These are phyloP conservation scores for Phytophthora aleatoria DNA, from an alignment of 352 stramenopile genomes.

Conservation along the genomic window DNA sequence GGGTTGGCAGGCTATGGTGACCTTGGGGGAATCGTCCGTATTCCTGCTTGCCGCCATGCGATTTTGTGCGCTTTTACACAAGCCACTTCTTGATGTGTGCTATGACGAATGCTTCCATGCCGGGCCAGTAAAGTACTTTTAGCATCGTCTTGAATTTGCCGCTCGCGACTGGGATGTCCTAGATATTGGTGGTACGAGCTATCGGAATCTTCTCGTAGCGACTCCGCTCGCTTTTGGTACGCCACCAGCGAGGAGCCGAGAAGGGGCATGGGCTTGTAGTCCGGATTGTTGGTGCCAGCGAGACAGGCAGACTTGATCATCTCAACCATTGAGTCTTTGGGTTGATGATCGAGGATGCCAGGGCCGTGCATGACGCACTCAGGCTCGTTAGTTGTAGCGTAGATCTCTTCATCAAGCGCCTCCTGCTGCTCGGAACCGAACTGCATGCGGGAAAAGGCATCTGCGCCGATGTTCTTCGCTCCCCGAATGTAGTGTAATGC, in stretches of 20 bases:
- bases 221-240: background rate
- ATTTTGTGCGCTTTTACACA: background rate
- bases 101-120: background rate
- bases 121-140: background rate
- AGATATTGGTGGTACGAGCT: background rate
- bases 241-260: constrained; percentile 1
- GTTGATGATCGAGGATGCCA: constrained; percentile 9
- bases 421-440: no score
- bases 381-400: background rate
- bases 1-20: background rate
- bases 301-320: constrained; percentile 7
- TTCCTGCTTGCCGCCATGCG: background rate
- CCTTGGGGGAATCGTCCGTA: background rate
- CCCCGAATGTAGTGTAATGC: background rate
- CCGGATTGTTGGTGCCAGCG: constrained; percentile 11
- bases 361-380: constrained; percentile 9
- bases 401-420: background rate
- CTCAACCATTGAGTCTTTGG: constrained; percentile 1
- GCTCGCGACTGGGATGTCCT: background rate
- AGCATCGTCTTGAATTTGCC: background rate
- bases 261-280: constrained; percentile 14
- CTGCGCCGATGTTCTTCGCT: background rate
- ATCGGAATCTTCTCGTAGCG: background rate
- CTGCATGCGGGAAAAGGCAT: background rate
- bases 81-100: background rate